Evolutionary conservation across 495 filamentous ascomycete species (phyloP).

Genomic region (Jackrogersella minutella): DNA sequence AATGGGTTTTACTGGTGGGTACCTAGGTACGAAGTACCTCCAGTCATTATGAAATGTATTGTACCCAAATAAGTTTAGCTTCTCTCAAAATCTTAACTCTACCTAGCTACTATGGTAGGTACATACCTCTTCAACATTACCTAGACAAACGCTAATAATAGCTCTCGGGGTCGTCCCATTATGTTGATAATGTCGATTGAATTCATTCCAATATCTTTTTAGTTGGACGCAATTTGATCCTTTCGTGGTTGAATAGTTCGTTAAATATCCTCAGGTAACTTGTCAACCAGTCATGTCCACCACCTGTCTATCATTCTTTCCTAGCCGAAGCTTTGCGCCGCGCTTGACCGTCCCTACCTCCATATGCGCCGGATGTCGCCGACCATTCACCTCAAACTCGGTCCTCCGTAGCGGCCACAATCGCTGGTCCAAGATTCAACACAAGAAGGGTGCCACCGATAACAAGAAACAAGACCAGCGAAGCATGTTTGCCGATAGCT

Average conservation of each 20-base stretch:
- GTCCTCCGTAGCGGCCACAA: constrained; percentile 74
- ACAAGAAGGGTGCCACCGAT: constrained; percentile 89
- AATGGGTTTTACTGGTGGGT: not conserved
- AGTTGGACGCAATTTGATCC: not conserved
- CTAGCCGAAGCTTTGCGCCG: constrained; percentile 11
- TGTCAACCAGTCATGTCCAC: constrained; percentile 30
- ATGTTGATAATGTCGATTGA: no score
- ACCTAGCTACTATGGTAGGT: not conserved
- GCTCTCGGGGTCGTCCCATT: no score
- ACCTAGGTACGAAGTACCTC: not conserved
- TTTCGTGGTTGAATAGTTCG: not conserved
- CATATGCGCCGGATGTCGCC: constrained; percentile 56
- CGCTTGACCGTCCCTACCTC: constrained; percentile 18
- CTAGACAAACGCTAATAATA: no score
- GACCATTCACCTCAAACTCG: constrained; percentile 62
- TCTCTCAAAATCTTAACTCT: no score
- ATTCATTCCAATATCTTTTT: no score
- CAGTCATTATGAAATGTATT: no score
- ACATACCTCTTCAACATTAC: not conserved
- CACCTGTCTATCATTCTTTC: constrained; percentile 17
- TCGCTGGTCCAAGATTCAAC: constrained; percentile 93
- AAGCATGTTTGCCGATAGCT: constrained; percentile 55
- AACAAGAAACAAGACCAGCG: constrained; percentile 61
- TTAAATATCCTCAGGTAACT: not conserved
- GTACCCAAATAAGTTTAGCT: no score